Conservation (phyloP, 495 filamentous ascomycete species). For the Annulohypoxylon moriforme region DNA sequence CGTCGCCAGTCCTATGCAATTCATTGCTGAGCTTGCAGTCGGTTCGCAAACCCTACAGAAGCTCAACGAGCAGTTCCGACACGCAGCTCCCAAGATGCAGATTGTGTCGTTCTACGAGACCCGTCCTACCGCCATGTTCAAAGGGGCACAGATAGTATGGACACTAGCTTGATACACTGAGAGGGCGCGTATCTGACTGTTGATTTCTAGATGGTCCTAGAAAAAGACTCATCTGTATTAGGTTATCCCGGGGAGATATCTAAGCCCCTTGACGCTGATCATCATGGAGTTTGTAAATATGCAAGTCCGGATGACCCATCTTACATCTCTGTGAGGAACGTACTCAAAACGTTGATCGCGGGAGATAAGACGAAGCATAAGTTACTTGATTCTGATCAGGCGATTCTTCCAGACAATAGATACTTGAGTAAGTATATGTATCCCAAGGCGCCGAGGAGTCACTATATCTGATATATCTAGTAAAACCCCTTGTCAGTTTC, state of each 20-base stretch:
- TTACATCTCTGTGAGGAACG: slow-evolving; percentile 56
- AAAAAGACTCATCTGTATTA: slow-evolving; percentile 58
- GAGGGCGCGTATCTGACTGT: not conserved
- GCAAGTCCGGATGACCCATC: slow-evolving; percentile 53
- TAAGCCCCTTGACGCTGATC: slow-evolving; percentile 58
- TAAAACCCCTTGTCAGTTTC: not conserved
- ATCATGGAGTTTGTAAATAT: slow-evolving; percentile 63
- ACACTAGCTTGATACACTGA: not conserved
- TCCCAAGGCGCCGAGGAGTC: not conserved
- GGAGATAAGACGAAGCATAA: not conserved
- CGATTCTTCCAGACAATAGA: not conserved
- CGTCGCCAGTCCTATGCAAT: slow-evolving; percentile 49
- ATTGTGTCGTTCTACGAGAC: slow-evolving; percentile 66
- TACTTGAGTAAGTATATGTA: not conserved
- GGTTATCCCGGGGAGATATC: slow-evolving; percentile 58
- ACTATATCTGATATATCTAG: not conserved
- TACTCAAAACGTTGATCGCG: slow-evolving; percentile 42
- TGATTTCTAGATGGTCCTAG: slow-evolving; percentile 52
- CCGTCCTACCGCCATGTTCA: slow-evolving; percentile 49
- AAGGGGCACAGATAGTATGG: slow-evolving; percentile 5
- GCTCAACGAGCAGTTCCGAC: slow-evolving; percentile 64
- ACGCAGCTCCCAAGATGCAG: slow-evolving; percentile 49
- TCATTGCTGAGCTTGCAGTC: slow-evolving; percentile 55
- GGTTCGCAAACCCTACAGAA: slow-evolving; percentile 51
- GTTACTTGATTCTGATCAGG: not conserved